phyloP scores from a whole-genome alignment of 2,329 filamentous ascomycete genomes.

The Colletotrichum sp. region DNA sequence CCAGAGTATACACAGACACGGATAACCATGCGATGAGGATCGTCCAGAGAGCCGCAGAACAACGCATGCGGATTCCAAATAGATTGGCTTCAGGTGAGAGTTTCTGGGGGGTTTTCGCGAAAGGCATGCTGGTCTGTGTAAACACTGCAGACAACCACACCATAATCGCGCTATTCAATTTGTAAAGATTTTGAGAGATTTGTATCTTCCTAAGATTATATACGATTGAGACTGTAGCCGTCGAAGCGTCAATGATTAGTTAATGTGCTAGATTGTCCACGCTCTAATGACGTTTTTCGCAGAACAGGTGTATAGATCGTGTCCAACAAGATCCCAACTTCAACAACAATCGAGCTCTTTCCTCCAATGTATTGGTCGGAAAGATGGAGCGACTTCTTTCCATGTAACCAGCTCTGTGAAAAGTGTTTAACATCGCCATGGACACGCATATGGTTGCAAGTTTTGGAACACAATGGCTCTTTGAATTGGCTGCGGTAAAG shows the following conservation, averaged over 20 bases:
- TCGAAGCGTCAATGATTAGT: not conserved
- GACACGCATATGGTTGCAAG: not conserved
- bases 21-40: too few relatives aligned
- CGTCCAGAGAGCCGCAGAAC: too few relatives aligned
- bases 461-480: too few relatives aligned
- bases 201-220: not conserved
- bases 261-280: not conserved
- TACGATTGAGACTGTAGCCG: not conserved
- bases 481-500: too few relatives aligned
- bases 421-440: not conserved
- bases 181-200: not conserved
- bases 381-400: too few relatives aligned
- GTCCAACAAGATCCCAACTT: fast-evolving
- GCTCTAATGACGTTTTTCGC: fast-evolving
- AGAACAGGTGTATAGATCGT: not conserved
- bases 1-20: too few relatives aligned
- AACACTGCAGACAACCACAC: not conserved
- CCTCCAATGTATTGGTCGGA: not conserved
- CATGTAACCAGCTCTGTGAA: not conserved
- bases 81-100: too few relatives aligned
- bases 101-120: too few relatives aligned
- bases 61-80: too few relatives aligned
- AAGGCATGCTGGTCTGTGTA: too few relatives aligned
- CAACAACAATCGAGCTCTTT: not conserved
- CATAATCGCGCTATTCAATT: too few relatives aligned